Base-by-base conservation (phyloP, 805 yeast genomes). In the Alloascoidea hylecoeti region DNA sequence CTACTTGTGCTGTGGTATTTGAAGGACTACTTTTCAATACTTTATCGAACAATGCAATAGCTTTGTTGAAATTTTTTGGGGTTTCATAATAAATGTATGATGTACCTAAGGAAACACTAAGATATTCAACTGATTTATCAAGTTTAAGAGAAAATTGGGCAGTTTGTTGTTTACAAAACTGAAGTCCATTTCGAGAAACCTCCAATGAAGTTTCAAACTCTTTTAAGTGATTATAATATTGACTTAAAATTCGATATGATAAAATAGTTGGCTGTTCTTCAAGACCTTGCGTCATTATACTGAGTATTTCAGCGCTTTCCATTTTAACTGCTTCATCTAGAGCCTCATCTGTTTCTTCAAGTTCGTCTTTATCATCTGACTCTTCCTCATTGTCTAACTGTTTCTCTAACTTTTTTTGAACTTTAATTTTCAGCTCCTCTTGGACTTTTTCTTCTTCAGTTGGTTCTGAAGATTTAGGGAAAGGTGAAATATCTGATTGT, bases 51-150 rank as follows among this genome's bases (percentile, higher is more conserved):
- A 86, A 55, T 36, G 72, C 72, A 18, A 79, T 51, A 0, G 98
- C 97, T 17, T 77, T 64, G 2, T 71, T 64, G 49, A 73, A 84
- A 56, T 89, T 82, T 55, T 85, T 85, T 6, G 97, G 98, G 0
- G 96, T 81, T 53, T 89, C 95, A 49, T 77, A 70, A 50, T 83
- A 79, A 0, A 94, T 82, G 50, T 86, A 83, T 1, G 80, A 68
- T 0, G 76, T 70, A 0, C 92, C 97, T 39, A 83, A 62, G 16
- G 72, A 64, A 28, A 85, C 66, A 5, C 79, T 62, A 16, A 83
- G 57, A 38, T 75, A 80, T 23, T 23, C 30, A 9, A 9, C 13
- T 9, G 13, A 9, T 23, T 23, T 23, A n/a, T 9, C 30, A n/a
- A 9, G n/a, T n/a, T 23, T 9, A n/a, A 23, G 30, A 9, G 13